Percentiles rank a stretch among this genome's conserved stretches.
Conservation (phyloP, 1,284 basidiomycete species). For the Schizopora paradoxa region DNA sequence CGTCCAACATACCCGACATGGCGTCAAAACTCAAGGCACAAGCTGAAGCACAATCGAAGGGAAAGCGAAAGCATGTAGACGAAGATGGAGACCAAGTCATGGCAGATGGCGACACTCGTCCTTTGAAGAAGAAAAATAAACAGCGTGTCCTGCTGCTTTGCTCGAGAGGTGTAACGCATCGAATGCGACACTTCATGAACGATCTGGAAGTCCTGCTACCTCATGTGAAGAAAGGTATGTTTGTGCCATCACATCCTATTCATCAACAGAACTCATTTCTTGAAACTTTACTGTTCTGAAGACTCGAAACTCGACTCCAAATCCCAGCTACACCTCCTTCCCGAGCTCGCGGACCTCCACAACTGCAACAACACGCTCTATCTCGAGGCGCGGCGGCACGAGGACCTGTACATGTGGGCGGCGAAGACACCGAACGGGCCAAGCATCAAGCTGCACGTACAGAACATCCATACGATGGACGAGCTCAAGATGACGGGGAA, state of each 20-base stretch:
- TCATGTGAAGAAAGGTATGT: constrained; percentile 92
- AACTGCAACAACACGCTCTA: constrained; percentile 98
- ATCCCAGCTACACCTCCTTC: constrained; percentile 88
- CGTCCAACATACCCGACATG: constrained; percentile 39
- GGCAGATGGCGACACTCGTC: constrained; percentile 26
- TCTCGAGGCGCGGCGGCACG: constrained; percentile 93
- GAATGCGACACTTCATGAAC: constrained; percentile 97
- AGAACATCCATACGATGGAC: constrained; percentile 99
- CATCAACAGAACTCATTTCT: background rate
- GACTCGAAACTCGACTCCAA: constrained; percentile 98
- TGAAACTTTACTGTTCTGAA: constrained; percentile 28
- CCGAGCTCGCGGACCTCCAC: constrained; percentile 95
- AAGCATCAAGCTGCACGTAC: constrained; percentile 94
- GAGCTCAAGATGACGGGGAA: constrained; percentile 99
- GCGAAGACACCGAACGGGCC: constrained; percentile 97
- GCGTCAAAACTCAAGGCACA: constrained; percentile 62
- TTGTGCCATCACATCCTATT: constrained; percentile 3
- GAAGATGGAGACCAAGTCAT: constrained; percentile 45
- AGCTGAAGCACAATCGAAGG: constrained; percentile 39
- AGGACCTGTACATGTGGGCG: constrained; percentile 97
- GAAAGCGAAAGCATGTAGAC: constrained; percentile 61
- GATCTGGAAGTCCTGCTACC: constrained; percentile 90
- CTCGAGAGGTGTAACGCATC: constrained; percentile 91
- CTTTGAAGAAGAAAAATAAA: constrained; percentile 72
- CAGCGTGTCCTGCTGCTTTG: constrained; percentile 88